A percentile compares a stretch with the other conserved stretches of the same genome.
Conservation (phyloP, 169 alveolate species). For the Blepharisma undulans region DNA sequence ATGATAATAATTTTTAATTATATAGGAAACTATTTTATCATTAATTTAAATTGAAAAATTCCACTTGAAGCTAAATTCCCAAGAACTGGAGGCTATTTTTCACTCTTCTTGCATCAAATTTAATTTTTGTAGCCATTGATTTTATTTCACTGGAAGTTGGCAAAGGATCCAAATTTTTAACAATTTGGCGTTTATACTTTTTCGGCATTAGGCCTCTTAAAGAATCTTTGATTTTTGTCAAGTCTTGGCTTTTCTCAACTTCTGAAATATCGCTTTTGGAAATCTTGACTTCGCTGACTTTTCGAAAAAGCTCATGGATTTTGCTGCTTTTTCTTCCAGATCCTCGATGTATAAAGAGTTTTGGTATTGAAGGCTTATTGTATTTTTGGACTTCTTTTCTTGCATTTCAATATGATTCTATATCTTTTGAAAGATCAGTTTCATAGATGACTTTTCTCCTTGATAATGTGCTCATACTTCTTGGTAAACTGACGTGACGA, state of each 20-base stretch:
- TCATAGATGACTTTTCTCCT: neutral
- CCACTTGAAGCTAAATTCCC: neutral
- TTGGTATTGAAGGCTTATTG: neutral
- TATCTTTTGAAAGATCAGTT: neutral
- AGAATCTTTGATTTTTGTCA: neutral
- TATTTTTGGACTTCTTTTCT: neutral
- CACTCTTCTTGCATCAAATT: neutral
- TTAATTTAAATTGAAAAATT: neutral
- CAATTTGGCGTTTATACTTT: neutral
- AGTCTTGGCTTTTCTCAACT: neutral
- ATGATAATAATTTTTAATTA: too few relatives aligned
- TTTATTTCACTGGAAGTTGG: neutral
- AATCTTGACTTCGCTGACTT: neutral
- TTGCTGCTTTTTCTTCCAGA: neutral
- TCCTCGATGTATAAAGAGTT: neutral
- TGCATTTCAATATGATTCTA: neutral
- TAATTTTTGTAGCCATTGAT: neutral
- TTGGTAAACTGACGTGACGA: neutral
- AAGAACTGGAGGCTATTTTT: neutral
- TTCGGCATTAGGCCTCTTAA: neutral
- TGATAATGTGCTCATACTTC: neutral
- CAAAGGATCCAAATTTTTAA: neutral
- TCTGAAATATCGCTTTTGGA: neutral
- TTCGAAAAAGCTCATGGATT: neutral
- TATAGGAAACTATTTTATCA: neutral